Evolutionary conservation across 2,329 filamentous ascomycete genomes (phyloP).

Genomic region (Zymoseptoria tritici): DNA sequence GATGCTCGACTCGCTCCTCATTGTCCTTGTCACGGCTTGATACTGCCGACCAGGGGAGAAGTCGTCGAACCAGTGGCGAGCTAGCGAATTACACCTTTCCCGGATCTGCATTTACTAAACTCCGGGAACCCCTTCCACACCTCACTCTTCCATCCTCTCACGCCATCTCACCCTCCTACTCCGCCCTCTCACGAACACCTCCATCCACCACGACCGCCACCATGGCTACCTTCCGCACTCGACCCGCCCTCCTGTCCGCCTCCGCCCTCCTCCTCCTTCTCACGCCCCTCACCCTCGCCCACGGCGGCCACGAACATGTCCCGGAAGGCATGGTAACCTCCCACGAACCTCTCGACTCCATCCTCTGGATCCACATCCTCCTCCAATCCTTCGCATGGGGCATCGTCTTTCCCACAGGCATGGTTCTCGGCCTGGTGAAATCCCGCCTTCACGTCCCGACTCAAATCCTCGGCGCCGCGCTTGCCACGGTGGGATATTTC

Average conservation of each 20-base stretch:
- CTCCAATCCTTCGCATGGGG: conserved; percentile 83
- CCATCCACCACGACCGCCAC: neutral
- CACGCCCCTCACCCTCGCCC: conserved; percentile 29
- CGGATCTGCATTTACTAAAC: neutral
- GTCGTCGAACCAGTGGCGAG: neutral
- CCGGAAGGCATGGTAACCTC: conserved; percentile 63
- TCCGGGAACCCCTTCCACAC: neutral
- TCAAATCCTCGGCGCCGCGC: conserved; percentile 64
- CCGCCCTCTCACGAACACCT: neutral
- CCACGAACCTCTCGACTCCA: conserved; percentile 71
- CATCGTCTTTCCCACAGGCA: conserved; percentile 84
- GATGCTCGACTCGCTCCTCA: neutral
- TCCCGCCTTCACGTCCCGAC: conserved; percentile 91
- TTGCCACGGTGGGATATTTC: conserved; percentile 80
- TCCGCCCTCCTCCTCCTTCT: conserved; percentile 8
- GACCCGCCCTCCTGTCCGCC: conserved; percentile 9
- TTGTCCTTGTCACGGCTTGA: neutral
- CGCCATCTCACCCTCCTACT: neutral
- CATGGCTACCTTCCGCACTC: conserved; percentile 22
- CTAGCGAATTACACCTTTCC: neutral
- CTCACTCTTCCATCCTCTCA: neutral
- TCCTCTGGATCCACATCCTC: conserved; percentile 90
- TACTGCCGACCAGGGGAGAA: neutral
- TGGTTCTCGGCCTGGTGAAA: conserved; percentile 87
- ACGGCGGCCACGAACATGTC: conserved; percentile 53